Base-by-base conservation (phyloP, 345 rosid genomes). In the Capsella bursapastoris region DNA sequence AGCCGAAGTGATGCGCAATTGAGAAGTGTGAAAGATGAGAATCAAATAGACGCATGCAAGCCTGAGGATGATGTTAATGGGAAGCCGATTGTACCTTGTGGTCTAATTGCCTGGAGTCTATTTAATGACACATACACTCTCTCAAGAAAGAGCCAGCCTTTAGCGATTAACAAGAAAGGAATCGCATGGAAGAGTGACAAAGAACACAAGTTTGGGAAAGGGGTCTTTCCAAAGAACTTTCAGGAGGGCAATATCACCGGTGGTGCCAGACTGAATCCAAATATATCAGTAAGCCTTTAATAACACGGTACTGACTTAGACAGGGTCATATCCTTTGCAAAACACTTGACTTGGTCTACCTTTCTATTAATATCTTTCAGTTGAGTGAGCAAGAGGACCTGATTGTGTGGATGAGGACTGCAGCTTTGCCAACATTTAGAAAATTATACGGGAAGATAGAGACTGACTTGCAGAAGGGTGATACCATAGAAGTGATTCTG, bases 341-440 rank as follows among this genome's bases (percentile, higher is more conserved):
- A 50, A 32, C 13, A 29, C 48, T 56, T 77, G 72, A 77, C 77
- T 57, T 64, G 6, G 56, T 71, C 58, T 8, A 37, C 63, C 40
- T 70, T n/a, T 49, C 3, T 68, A 16, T 43, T 4, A 25, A 10
- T 66, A 35, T 34, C 6, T 66, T 52, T 66, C 83, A 95, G 98
- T 81, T 95, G 83, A 90, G 91, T 66, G 75, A 90, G 71, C 99
- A 95, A 76, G 99, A 95, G 80, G 89, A 90, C 78, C 97, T 95
- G 57, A 90, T 95, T 22, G 99, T 95, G 68, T 95, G 98, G 99
- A 95, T 95, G 99, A 87, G 98, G 78, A 95, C 99, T 50, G 99
- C 99, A 60, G 99, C 99, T 7, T 84, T 95, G 75, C 99, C 99
- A 62, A 95, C 99, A 38, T 95, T 95, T 73, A 89, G 98, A 73